Evolutionary conservation across 306 rosid species (phyloP).

Genomic region (Dryas octopetala): DNA sequence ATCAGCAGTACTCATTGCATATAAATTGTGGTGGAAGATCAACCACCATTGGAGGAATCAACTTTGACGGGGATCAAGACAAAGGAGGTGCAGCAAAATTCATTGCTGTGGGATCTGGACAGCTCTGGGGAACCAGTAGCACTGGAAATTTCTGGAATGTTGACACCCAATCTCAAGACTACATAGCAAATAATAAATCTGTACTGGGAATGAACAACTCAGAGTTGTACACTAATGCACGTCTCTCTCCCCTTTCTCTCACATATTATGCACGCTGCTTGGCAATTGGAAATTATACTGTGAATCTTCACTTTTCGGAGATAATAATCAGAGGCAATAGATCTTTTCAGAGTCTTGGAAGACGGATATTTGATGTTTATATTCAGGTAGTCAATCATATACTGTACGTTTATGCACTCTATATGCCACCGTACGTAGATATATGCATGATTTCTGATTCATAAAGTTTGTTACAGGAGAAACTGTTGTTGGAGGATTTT

Average conservation of each 20-base stretch:
- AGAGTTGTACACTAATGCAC: slow-evolving; percentile 47
- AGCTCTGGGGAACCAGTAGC: slow-evolving; percentile 51
- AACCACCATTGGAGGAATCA: neutral
- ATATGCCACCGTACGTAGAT: neutral
- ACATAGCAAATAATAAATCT: slow-evolving; percentile 26
- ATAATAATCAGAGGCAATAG: slow-evolving; percentile 37
- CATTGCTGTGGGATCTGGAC: neutral
- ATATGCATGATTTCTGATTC: neutral
- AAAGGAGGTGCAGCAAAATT: neutral
- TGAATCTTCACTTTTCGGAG: slow-evolving; percentile 59
- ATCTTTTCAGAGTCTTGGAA: slow-evolving; percentile 54
- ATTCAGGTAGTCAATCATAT: slow-evolving; percentile 46
- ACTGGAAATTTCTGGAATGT: slow-evolving; percentile 45
- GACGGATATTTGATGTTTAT: slow-evolving; percentile 58
- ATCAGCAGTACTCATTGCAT: neutral
- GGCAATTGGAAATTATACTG: slow-evolving; percentile 47
- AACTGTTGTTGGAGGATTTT: slow-evolving; percentile 39
- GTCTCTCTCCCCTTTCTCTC: slow-evolving; percentile 53
- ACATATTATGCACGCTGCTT: slow-evolving; percentile 57
- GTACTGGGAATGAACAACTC: slow-evolving; percentile 28
- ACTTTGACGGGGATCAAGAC: neutral
- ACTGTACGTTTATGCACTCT: neutral
- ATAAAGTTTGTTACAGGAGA: slow-evolving; percentile 36
- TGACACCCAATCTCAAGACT: slow-evolving; percentile 20
- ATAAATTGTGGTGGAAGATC: slow-evolving; percentile 5